phyloP scores from a whole-genome alignment of 2,329 filamentous ascomycete species.

The Cylindrodendrum hubeiense region DNA sequence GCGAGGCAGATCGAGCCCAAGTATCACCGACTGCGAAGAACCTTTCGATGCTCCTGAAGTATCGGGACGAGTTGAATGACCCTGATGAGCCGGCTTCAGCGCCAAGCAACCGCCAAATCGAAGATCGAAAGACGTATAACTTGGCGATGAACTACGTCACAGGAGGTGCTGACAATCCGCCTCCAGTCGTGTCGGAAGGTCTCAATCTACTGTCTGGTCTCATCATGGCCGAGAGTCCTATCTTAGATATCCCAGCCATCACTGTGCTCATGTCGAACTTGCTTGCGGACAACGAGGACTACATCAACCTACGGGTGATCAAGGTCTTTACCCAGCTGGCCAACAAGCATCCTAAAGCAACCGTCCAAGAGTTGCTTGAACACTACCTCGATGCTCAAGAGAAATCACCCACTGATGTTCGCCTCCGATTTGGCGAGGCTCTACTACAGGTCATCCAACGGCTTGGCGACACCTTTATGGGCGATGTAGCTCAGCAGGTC shows the following conservation, averaged over 20 bases:
- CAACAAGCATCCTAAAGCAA: constrained; percentile 71
- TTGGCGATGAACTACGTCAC: constrained; percentile 75
- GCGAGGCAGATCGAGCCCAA: constrained; percentile 52
- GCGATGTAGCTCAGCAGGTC: constrained; percentile 64
- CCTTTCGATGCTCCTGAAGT: constrained; percentile 66
- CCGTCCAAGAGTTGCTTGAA: constrained; percentile 72
- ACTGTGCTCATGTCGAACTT: constrained; percentile 74
- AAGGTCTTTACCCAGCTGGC: constrained; percentile 74
- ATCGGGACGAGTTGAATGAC: constrained; percentile 66
- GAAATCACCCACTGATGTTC: constrained; percentile 68
- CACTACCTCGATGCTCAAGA: constrained; percentile 76
- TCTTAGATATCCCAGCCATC: constrained; percentile 75
- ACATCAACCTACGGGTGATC: constrained; percentile 77
- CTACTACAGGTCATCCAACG: constrained; percentile 74
- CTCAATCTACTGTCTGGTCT: constrained; percentile 71
- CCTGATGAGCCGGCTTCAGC: constrained; percentile 51
- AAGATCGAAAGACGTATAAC: constrained; percentile 72
- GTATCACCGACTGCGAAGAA: constrained; percentile 68
- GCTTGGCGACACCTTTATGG: constrained; percentile 67
- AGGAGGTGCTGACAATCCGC: constrained; percentile 67
- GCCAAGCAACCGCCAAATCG: constrained; percentile 62
- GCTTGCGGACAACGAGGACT: constrained; percentile 76
- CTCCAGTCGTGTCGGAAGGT: constrained; percentile 76
- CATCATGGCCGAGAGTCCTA: constrained; percentile 65
- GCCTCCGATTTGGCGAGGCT: constrained; percentile 77